phyloP scores from a whole-genome alignment of 2,329 filamentous ascomycete genomes.

The Trichoderma afroharzianum region DNA sequence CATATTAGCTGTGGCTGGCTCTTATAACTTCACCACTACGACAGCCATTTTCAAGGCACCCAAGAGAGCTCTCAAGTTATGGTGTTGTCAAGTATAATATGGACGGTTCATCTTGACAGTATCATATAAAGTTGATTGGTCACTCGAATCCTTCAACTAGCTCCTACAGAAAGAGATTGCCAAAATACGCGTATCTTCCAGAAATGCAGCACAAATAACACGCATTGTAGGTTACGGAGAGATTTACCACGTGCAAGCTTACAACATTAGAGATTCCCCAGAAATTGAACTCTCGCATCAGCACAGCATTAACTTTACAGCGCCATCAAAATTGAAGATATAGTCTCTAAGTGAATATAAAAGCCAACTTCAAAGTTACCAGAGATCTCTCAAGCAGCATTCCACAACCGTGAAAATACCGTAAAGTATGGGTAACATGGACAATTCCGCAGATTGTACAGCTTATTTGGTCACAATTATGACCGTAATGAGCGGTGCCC shows the following conservation, averaged over 20 bases:
- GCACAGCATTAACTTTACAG: neutral
- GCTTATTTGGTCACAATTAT: no score
- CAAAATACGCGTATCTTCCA: neutral
- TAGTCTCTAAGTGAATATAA: neutral
- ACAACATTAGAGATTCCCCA: neutral
- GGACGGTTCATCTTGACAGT: neutral
- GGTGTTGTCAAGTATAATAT: neutral
- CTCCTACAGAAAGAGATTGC: neutral
- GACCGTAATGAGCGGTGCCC: no score
- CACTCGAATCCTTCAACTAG: neutral
- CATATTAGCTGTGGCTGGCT: neutral
- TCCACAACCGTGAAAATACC: neutral
- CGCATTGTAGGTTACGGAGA: neutral
- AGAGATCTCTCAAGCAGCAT: neutral
- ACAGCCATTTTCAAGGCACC: accelerated
- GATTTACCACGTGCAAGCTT: neutral
- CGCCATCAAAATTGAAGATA: neutral
- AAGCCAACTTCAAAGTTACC: neutral
- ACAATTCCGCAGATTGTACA: no score
- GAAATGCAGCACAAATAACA: neutral
- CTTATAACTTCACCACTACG: neutral
- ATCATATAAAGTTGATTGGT: neutral
- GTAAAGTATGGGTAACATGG: neutral
- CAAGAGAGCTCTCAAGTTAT: neutral
- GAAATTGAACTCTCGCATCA: neutral